Percentiles rank a stretch among this genome's conserved stretches.
These are phyloP conservation scores for Rosellinia necatrix DNA, from an alignment of 2,329 filamentous ascomycete species.

Conservation along the genomic window DNA sequence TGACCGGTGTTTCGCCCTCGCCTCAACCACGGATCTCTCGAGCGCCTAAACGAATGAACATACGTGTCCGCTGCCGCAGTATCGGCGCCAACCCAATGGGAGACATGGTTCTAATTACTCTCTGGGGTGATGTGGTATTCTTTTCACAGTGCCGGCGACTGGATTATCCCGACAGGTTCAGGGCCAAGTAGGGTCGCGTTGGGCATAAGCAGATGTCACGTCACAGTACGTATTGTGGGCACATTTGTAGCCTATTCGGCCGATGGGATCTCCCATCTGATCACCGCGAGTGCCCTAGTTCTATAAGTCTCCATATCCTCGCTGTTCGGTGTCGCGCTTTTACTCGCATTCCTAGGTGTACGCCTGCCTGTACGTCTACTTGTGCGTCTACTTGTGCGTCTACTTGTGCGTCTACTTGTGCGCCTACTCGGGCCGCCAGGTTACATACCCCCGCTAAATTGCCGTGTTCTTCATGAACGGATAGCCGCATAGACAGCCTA, in stretches of 20 bases:
- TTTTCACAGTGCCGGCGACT: too few relatives aligned
- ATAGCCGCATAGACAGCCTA: too few relatives aligned
- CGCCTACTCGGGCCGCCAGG: not conserved
- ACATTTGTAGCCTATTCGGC: too few relatives aligned
- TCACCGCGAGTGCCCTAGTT: not conserved
- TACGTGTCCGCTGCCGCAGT: not conserved
- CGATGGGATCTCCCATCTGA: not conserved
- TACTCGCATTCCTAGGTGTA: not conserved
- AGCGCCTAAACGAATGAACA: not conserved
- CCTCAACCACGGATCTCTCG: too few relatives aligned
- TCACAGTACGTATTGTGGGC: not conserved
- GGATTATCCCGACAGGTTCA: too few relatives aligned
- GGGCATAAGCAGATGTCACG: conserved; percentile 15
- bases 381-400: too few relatives aligned
- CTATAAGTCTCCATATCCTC: not conserved
- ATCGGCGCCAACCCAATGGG: too few relatives aligned
- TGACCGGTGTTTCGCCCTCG: not conserved
- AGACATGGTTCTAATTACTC: too few relatives aligned
- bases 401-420: too few relatives aligned
- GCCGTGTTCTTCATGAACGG: too few relatives aligned
- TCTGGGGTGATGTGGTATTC: too few relatives aligned
- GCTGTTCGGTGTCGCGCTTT: not conserved
- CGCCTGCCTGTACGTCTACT: too few relatives aligned
- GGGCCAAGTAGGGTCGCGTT: conserved; percentile 8
- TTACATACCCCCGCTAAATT: not conserved